Percentiles rank a stretch among this genome's conserved stretches.
phyloP scores from a whole-genome alignment of 148 eudicot genomes.

The Amaranthus palmeri region DNA sequence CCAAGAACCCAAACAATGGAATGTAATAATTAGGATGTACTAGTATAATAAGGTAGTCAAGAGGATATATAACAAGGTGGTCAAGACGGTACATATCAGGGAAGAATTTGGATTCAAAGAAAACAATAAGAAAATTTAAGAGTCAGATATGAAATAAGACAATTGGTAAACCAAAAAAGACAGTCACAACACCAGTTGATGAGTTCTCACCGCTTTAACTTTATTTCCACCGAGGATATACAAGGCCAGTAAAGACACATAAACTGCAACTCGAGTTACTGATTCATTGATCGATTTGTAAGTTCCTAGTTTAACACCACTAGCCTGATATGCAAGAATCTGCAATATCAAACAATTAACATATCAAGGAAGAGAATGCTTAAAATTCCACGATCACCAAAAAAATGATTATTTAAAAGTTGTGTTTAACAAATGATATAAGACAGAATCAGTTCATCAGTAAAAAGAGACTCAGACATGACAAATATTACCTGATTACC shows the following conservation, averaged over 20 bases:
- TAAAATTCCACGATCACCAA: background rate
- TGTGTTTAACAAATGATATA: background rate
- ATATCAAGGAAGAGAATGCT: conserved; percentile 15
- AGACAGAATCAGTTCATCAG: background rate
- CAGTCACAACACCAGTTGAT: background rate
- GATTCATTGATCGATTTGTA: conserved; percentile 90
- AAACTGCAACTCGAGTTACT: conserved; percentile 81
- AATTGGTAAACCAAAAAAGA: background rate
- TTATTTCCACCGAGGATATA: conserved; percentile 91
- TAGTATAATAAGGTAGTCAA: too few relatives aligned
- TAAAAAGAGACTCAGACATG: background rate
- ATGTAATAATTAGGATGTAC: too few relatives aligned
- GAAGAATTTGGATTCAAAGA: background rate
- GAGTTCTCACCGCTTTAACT: conserved; percentile 81
- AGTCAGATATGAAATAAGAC: background rate
- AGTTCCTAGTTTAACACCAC: conserved; percentile 80
- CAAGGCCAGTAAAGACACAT: conserved; percentile 78
- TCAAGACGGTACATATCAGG: background rate
- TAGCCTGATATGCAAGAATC: conserved; percentile 70
- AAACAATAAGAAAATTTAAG: background rate
- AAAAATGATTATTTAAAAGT: background rate
- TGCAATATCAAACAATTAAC: conserved; percentile 30
- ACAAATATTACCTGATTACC: conserved; percentile 62
- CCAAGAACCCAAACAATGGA: too few relatives aligned
- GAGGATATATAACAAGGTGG: too few relatives aligned